Conservation (phyloP, 495 filamentous ascomycete species). For the Aspergillus ostianus region DNA sequence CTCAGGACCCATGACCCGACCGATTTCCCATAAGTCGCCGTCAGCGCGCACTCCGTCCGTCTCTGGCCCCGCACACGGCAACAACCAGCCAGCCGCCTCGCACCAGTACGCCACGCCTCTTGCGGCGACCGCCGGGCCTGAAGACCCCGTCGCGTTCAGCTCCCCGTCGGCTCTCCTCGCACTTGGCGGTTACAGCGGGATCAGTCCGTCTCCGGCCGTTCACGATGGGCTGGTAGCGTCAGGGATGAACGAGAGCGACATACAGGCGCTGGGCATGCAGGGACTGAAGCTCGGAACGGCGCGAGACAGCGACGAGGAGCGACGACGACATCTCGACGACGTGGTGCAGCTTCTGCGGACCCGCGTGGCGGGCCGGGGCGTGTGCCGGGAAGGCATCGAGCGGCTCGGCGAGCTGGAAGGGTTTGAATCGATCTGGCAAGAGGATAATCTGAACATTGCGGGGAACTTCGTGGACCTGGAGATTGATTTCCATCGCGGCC, state of each 20-base stretch:
- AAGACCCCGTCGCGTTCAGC: slow-evolving; percentile 45
- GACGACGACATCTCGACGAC: slow-evolving; percentile 50
- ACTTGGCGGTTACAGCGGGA: slow-evolving; percentile 42
- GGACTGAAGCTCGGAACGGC: slow-evolving; percentile 39
- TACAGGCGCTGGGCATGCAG: slow-evolving; percentile 44
- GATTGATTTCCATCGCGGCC: slow-evolving; percentile 46
- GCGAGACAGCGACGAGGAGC: slow-evolving; percentile 52
- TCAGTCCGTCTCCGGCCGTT: slow-evolving; percentile 41
- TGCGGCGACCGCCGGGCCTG: slow-evolving; percentile 29
- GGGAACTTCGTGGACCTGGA: slow-evolving; percentile 59
- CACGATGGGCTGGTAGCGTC: slow-evolving; percentile 41
- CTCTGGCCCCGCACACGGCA: slow-evolving; percentile 31
- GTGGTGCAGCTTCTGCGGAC: slow-evolving; percentile 42
- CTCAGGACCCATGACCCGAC: slow-evolving; percentile 37
- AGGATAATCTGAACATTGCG: slow-evolving; percentile 66
- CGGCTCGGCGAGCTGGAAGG: slow-evolving; percentile 68
- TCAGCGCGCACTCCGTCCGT: slow-evolving; percentile 43
- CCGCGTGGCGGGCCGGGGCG: slow-evolving; percentile 49
- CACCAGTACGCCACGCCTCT: slow-evolving; percentile 47
- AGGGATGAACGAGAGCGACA: slow-evolving; percentile 45
- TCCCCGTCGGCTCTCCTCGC: slow-evolving; percentile 47
- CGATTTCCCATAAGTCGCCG: slow-evolving; percentile 45
- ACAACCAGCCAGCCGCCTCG: slow-evolving; percentile 32
- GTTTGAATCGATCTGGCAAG: slow-evolving; percentile 73
- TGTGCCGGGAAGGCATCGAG: slow-evolving; percentile 81